These are phyloP conservation scores for Colletotrichum nymphaeae DNA, from an alignment of 2,329 filamentous ascomycete genomes.

Conservation along the genomic window DNA sequence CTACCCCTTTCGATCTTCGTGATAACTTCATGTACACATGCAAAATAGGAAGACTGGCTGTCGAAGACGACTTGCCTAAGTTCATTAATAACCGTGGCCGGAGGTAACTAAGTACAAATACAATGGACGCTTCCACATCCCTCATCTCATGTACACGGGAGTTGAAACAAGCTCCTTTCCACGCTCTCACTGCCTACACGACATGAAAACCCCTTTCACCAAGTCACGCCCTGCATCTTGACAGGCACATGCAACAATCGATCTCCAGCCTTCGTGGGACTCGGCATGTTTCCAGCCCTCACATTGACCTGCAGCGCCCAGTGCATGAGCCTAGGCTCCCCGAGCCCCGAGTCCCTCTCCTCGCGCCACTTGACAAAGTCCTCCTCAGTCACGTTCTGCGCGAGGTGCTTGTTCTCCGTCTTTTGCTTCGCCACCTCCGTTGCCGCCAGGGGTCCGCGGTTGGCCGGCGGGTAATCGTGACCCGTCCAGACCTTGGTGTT, in stretches of 20 bases:
- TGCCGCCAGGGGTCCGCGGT: constrained; percentile 48
- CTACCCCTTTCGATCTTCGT: neutral
- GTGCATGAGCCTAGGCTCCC: constrained; percentile 59
- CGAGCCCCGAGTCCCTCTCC: constrained; percentile 55
- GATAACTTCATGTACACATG: neutral
- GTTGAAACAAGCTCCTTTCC: neutral
- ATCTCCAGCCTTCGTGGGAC: constrained; percentile 41
- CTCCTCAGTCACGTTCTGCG: constrained; percentile 50
- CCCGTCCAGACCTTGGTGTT: constrained; percentile 63
- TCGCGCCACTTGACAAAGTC: constrained; percentile 57
- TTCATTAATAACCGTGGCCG: neutral
- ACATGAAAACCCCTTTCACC: constrained; percentile 50
- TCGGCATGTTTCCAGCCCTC: constrained; percentile 57
- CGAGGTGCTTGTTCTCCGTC: constrained; percentile 60
- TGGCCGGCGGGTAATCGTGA: constrained; percentile 62
- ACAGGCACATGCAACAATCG: constrained; percentile 51
- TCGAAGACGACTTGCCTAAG: neutral
- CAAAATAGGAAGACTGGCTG: too few relatives aligned
- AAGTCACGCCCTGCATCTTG: constrained; percentile 55
- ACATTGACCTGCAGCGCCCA: constrained; percentile 65
- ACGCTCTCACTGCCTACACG: neutral
- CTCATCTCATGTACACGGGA: neutral
- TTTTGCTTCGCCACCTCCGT: constrained; percentile 59
- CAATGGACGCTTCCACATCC: neutral
- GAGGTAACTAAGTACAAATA: neutral